Evolutionary conservation across 108 stramenopile species (phyloP).

Genomic region (Licmophora abbreviata): DNA sequence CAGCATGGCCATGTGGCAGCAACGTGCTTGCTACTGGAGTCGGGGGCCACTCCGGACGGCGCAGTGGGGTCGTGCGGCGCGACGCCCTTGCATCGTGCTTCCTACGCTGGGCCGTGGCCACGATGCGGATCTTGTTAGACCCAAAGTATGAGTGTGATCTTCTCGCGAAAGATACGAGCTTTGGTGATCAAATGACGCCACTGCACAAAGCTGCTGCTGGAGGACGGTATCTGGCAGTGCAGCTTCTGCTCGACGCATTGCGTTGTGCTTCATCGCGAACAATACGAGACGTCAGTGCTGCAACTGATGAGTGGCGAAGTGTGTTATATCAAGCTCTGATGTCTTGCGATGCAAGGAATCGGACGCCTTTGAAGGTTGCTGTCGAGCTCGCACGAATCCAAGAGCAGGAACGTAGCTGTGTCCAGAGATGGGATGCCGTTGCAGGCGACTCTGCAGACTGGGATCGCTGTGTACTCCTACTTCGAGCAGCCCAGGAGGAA

Average conservation of each 20-base stretch:
- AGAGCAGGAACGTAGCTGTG: constrained; percentile 33
- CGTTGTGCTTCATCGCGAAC: too few relatives aligned
- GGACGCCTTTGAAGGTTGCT: constrained; percentile 53
- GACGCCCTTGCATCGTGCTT: constrained; percentile 77
- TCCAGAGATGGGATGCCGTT: constrained; percentile 74
- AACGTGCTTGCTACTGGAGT: constrained; percentile 38
- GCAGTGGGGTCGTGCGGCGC: constrained; percentile 14
- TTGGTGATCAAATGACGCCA: constrained; percentile 68
- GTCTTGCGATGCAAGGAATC: constrained; percentile 11
- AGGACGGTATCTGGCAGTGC: constrained; percentile 68
- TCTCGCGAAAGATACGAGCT: constrained; percentile 55
- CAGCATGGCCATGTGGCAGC: constrained; percentile 73
- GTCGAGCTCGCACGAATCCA: constrained; percentile 18
- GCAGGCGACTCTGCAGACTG: constrained; percentile 64
- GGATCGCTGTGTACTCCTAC: constrained; percentile 39
- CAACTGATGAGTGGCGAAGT: background rate
- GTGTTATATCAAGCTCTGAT: constrained; percentile 21
- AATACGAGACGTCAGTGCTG: too few relatives aligned
- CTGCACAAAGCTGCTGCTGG: constrained; percentile 82
- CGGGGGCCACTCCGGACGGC: constrained; percentile 38
- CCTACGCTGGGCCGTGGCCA: constrained; percentile 69
- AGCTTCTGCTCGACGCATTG: constrained; percentile 48
- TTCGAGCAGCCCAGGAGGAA: constrained; percentile 20
- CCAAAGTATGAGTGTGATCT: constrained; percentile 26
- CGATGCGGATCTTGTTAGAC: constrained; percentile 61